Conservation (phyloP, 2,329 filamentous ascomycete genomes). For the Aspergillus proliferans region DNA sequence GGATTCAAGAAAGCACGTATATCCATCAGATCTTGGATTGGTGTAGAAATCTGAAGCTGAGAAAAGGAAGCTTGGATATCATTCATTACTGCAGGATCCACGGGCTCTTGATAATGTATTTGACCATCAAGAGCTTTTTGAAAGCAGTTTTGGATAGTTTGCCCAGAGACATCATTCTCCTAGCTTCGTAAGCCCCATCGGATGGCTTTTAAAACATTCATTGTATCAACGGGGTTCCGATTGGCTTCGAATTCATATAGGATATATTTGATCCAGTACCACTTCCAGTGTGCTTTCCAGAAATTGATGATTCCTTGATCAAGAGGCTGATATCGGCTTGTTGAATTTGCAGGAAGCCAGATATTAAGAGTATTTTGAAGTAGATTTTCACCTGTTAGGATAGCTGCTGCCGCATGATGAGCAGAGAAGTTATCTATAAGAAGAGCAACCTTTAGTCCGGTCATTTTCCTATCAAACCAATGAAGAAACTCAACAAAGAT, state of each 20-base stretch:
- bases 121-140: constrained; percentile 2
- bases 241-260: not conserved
- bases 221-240: not conserved
- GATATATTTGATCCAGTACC: not conserved
- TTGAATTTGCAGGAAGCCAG: constrained; percentile 5
- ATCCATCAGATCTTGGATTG: constrained; percentile 3
- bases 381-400: not conserved
- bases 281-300: not conserved
- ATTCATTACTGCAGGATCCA: not conserved
- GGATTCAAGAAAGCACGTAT: constrained; percentile 1
- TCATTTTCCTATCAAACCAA: constrained; percentile 8
- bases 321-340: constrained; percentile 4
- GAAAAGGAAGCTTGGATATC: constrained; percentile 1
- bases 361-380: constrained; percentile 7
- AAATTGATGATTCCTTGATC: constrained; percentile 1
- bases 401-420: constrained; percentile 3
- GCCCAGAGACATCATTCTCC: constrained; percentile 2
- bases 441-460: constrained; percentile 7
- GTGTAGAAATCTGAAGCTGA: constrained; percentile 1
- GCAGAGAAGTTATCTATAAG: constrained; percentile 10
- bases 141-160: constrained; percentile 5
- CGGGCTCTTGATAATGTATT: not conserved
- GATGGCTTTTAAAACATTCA: constrained; percentile 5
- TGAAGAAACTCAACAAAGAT: constrained; percentile 1
- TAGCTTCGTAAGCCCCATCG: constrained; percentile 6